Evolutionary conservation across 345 rosid genomes (phyloP).

Genomic region (Corchorus olitorius): DNA sequence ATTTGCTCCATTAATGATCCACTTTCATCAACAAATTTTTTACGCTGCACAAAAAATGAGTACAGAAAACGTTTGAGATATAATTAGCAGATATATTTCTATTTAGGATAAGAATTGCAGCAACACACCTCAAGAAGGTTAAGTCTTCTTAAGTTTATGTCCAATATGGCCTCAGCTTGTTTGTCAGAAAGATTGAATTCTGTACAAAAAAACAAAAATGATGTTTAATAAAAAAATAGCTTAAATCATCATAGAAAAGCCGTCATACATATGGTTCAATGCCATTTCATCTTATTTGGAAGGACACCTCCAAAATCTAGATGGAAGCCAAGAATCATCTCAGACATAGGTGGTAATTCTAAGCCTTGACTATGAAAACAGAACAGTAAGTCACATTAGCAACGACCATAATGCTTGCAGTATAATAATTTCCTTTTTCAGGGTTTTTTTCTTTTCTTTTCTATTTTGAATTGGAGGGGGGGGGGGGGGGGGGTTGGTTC

Average conservation of each 20-base stretch:
- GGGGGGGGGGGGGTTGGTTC: too few species aligned
- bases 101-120: not conserved
- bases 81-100: constrained; percentile 24
- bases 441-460: too few species aligned
- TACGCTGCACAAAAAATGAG: constrained; percentile 52
- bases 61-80: constrained; percentile 13
- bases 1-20: constrained; percentile 66
- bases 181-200: constrained; percentile 78
- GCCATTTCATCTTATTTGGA: not conserved
- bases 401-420: not conserved
- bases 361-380: too few species aligned
- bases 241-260: not conserved
- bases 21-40: constrained; percentile 75
- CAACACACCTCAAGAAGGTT: constrained; percentile 76
- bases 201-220: constrained; percentile 30
- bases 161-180: constrained; percentile 90
- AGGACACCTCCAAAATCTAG: not conserved
- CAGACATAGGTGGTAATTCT: too few species aligned
- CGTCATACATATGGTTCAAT: not conserved
- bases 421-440: too few species aligned
- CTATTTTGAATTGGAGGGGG: too few species aligned
- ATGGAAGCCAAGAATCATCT: too few species aligned
- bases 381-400: not conserved
- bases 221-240: not conserved
- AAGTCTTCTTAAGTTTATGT: constrained; percentile 78